These are phyloP conservation scores for Biscutella auriculata DNA, from an alignment of 441 rosid genomes.

Conservation along the genomic window DNA sequence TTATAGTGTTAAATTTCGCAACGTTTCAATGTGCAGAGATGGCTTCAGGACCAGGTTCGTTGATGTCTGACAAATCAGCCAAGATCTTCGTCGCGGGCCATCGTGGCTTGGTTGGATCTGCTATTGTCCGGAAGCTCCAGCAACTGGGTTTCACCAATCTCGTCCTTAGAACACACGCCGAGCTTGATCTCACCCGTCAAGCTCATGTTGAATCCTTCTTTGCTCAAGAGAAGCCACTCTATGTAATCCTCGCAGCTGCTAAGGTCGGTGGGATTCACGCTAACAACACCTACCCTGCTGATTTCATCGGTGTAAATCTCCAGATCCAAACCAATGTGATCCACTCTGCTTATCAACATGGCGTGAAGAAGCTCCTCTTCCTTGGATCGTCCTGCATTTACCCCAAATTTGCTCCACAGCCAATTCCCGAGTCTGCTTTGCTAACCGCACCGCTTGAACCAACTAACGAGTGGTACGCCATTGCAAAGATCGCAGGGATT, in stretches of 20 bases:
- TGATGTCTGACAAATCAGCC: conserved; percentile 48
- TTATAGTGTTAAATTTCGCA: not conserved
- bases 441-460: conserved; percentile 78
- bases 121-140: conserved; percentile 58
- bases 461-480: conserved; percentile 90
- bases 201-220: conserved; percentile 63
- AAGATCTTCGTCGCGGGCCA: conserved; percentile 85
- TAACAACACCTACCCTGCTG: conserved; percentile 84
- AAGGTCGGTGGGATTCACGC: conserved; percentile 96
- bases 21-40: conserved; percentile 2
- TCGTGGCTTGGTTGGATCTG: conserved; percentile 79
- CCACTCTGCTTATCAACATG: conserved; percentile 58
- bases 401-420: conserved; percentile 89
- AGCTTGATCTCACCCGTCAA: conserved; percentile 76
- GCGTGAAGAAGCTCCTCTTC: conserved; percentile 68
- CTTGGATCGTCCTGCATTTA: conserved; percentile 93
- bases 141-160: conserved; percentile 49
- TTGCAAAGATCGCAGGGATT: conserved; percentile 88
- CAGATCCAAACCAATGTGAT: conserved; percentile 90
- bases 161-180: conserved; percentile 49
- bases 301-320: conserved; percentile 76
- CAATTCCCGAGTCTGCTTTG: conserved; percentile 65
- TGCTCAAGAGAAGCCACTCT: conserved; percentile 41
- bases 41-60: conserved; percentile 13
- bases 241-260: conserved; percentile 70